Conservation (phyloP, 2,329 filamentous ascomycete genomes). For the Fusarium sp. region DNA sequence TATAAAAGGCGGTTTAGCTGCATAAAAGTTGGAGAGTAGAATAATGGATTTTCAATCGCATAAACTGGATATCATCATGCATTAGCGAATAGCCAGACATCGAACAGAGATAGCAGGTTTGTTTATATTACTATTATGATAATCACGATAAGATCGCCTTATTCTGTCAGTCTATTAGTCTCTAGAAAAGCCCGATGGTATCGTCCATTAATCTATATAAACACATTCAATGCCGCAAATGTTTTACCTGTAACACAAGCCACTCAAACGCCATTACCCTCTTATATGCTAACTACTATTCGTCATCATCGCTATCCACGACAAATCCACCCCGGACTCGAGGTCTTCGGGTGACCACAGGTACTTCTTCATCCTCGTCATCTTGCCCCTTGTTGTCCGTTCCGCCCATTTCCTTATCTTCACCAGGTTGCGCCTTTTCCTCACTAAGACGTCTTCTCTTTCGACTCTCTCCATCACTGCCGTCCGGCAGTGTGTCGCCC, state of each 20-base stretch:
- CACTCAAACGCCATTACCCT: slow-evolving; percentile 28
- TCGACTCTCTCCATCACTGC: slow-evolving; percentile 50
- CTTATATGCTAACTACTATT: slow-evolving; percentile 39
- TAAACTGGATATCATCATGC: not conserved
- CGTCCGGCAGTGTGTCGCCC: slow-evolving; percentile 48
- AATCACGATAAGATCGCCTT: not conserved
- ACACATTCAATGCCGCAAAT: not conserved
- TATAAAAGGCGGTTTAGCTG: not conserved
- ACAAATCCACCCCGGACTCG: slow-evolving; percentile 66
- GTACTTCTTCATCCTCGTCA: slow-evolving; percentile 49
- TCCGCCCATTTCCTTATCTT: slow-evolving; percentile 38
- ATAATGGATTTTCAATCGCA: slow-evolving; percentile 1
- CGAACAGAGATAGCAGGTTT: not conserved
- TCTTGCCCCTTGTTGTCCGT: slow-evolving; percentile 46
- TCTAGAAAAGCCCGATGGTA: not conserved
- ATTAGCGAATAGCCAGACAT: not conserved
- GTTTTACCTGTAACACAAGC: not conserved
- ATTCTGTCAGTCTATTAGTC: not conserved
- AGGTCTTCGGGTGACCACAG: slow-evolving; percentile 52
- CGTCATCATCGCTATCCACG: slow-evolving; percentile 70
- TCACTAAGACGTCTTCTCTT: slow-evolving; percentile 54
- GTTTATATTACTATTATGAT: not conserved
- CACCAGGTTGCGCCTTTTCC: slow-evolving; percentile 9
- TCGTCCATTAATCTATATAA: slow-evolving; percentile 21
- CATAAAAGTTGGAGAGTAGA: slow-evolving; percentile 13